Base-by-base conservation (phyloP, 805 yeast genomes). In the Komagataella populi region DNA sequence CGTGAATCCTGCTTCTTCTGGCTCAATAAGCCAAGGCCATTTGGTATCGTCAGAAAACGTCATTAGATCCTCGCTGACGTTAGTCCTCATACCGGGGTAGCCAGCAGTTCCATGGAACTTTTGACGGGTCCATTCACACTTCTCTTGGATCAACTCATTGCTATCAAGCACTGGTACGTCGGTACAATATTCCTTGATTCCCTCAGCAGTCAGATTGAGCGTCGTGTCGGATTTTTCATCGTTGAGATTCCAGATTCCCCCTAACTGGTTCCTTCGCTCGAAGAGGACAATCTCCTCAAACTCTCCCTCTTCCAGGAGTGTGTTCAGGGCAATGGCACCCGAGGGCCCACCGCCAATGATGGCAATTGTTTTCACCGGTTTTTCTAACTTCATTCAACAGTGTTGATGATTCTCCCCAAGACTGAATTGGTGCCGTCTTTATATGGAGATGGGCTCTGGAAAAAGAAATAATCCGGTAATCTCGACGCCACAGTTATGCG, bases 311-410 rank as follows among this genome's bases (percentile, higher is more conserved):
- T 66, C 59, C 3, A 71, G 55, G 10, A 74, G 55, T 0, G 68
- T 47, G 48, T 73, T 77, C 6, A 73, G 59, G 0, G 68, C 60
- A 48, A 74, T 66, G 20, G 74, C 69, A 5, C 78, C 79, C 3
- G 74, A 68, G 5, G 79, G 77, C 12, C 79, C 79, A n/a, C 74
- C 78, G 4, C 79, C 78, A 36, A 74, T 71, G 30, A 74, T 64
- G 17, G 76, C 78, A 6, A 73, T 57, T 4, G 63, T 57, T 49
- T 58, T 59, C 14, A 59, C 52, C 44, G 39, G 39, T 30, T 5
- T 30, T 2, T 30, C 39, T 30, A 30, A 8, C 46, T 44, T n/a
- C 39, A 30, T 30, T 30, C 10, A 10, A 30, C n/a, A 10, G 39
- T 24, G 36, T 30, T 10, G 10, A 30, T 14, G 10, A 8, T 3